Evolutionary conservation across 179 eudicot species (phyloP).

Genomic region (Actinidia chinensis): DNA sequence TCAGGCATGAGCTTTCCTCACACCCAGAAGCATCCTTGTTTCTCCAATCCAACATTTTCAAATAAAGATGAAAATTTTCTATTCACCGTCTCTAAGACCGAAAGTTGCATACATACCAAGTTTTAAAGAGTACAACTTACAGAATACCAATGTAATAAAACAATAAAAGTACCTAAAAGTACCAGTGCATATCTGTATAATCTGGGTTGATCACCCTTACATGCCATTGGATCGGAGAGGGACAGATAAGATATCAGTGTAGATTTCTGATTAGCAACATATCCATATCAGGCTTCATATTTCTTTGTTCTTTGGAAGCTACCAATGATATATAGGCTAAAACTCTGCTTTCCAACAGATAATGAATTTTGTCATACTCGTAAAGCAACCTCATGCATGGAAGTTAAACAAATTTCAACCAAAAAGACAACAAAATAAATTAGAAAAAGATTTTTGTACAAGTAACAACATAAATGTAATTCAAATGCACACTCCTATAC

Average conservation of each 20-base stretch:
- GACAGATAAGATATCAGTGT: constrained; percentile 73
- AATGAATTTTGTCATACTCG: constrained; percentile 24
- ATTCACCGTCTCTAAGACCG: background rate
- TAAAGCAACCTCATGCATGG: background rate
- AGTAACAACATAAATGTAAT: constrained; percentile 8
- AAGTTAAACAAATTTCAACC: constrained; percentile 17
- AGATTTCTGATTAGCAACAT: constrained; percentile 64
- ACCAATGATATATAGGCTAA: constrained; percentile 58
- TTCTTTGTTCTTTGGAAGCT: constrained; percentile 53
- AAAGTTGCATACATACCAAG: background rate
- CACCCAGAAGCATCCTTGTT: constrained; percentile 73
- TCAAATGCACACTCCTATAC: background rate
- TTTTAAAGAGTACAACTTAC: background rate
- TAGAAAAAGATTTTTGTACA: background rate
- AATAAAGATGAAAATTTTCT: background rate
- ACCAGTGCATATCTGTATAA: constrained; percentile 80
- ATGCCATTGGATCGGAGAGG: constrained; percentile 82
- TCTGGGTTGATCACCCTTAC: constrained; percentile 71
- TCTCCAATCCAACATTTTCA: constrained; percentile 13
- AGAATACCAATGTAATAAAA: background rate
- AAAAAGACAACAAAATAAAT: constrained; percentile 15
- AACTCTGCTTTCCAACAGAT: constrained; percentile 56
- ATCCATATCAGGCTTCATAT: constrained; percentile 53
- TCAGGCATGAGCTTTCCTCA: constrained; percentile 97
- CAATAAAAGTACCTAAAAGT: constrained; percentile 60